Evolutionary conservation across 257 asterid genomes (phyloP).

Genomic region (Linaria vulgaris): DNA sequence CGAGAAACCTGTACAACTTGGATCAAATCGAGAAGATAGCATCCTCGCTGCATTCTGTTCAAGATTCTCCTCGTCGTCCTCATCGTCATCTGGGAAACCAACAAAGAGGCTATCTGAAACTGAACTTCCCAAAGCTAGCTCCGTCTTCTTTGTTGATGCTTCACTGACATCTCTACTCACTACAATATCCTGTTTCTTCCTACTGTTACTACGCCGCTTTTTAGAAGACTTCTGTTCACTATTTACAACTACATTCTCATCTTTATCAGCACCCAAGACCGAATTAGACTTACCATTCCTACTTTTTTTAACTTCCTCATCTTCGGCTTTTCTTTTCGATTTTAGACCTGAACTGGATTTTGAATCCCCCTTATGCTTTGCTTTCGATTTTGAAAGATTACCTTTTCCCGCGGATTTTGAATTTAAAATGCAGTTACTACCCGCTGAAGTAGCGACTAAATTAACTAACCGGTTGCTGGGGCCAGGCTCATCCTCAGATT

Average conservation of each 20-base stretch:
- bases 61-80: conserved; percentile 93
- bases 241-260: conserved; percentile 32
- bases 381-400: conserved; percentile 17
- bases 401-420: conserved; percentile 16
- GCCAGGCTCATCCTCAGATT: conserved; percentile 24
- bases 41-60: conserved; percentile 97
- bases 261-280: conserved; percentile 31
- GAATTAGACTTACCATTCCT: conserved; percentile 25
- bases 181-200: conserved; percentile 39
- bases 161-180: conserved; percentile 35
- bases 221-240: conserved; percentile 36
- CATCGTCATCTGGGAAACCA: conserved; percentile 71
- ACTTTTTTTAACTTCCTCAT: conserved; percentile 37
- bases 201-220: conserved; percentile 36
- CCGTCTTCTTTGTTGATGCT: conserved; percentile 42
- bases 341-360: conserved; percentile 33
- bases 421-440: conserved; percentile 10
- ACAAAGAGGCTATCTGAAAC: conserved; percentile 34
- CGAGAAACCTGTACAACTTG: conserved; percentile 84
- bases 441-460: conserved; percentile 26
- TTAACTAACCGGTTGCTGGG: conserved; percentile 29
- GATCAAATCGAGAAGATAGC: conserved; percentile 98
- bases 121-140: conserved; percentile 48
- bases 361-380: conserved; percentile 22
- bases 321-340: conserved; percentile 39